phyloP scores from a whole-genome alignment of 1,139 yeast genomes.

The Geotrichum reessii region DNA sequence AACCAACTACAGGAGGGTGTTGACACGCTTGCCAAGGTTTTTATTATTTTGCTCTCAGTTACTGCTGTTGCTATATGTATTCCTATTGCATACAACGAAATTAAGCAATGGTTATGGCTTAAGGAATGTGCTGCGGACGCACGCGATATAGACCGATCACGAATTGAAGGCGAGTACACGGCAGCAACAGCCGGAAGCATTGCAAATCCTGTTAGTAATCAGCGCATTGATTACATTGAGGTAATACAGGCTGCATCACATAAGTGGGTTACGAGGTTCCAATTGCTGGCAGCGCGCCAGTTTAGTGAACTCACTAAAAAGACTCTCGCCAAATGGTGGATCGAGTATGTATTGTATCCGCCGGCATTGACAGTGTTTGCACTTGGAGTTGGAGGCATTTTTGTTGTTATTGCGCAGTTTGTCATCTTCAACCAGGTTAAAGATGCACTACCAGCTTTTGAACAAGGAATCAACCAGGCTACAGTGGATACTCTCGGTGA shows the following conservation, averaged over 20 bases:
- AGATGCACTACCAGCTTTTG: constrained; percentile 22
- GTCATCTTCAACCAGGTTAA: constrained; percentile 34
- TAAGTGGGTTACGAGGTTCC: constrained; percentile 14
- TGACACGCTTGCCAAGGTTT: constrained; percentile 35
- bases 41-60: constrained; percentile 41
- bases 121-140: constrained; percentile 26
- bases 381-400: constrained; percentile 42
- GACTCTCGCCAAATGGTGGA: constrained; percentile 32
- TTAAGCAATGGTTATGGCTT: constrained; percentile 47
- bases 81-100: constrained; percentile 44
- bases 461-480: constrained; percentile 16
- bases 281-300: constrained; percentile 10
- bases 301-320: constrained; percentile 15
- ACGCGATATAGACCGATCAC: constrained; percentile 17
- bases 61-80: constrained; percentile 39
- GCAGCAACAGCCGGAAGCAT: not conserved
- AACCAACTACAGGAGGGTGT: constrained; percentile 33
- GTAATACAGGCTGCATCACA: constrained; percentile 15
- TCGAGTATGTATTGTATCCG: constrained; percentile 31
- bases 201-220: constrained; percentile 8
- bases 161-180: not conserved
- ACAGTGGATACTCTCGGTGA: constrained; percentile 22
- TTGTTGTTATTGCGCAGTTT: constrained; percentile 41
- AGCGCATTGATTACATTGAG: constrained; percentile 14
- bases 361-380: constrained; percentile 36